phyloP scores from a whole-genome alignment of 2,329 filamentous ascomycete species.

The Phialophora verrucosa region DNA sequence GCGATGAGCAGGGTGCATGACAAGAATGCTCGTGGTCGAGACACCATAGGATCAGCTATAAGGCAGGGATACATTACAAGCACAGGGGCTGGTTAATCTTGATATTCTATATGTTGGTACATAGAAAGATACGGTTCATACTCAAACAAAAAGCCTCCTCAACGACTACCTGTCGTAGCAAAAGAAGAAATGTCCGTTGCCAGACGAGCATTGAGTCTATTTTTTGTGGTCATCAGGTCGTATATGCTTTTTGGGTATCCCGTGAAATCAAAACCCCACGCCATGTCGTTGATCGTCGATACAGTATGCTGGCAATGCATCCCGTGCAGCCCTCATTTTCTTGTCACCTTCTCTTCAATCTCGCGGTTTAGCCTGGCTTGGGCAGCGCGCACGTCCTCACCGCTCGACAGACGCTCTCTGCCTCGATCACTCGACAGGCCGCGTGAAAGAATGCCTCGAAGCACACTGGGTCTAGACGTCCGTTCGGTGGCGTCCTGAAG shows the following conservation, averaged over 20 bases:
- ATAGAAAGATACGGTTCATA: slow-evolving; percentile 21
- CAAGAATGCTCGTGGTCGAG: background rate
- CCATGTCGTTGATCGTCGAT: slow-evolving; percentile 26
- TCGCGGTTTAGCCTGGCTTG: slow-evolving; percentile 32
- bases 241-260: slow-evolving; percentile 38
- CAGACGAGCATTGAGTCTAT: slow-evolving; percentile 35
- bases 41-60: background rate
- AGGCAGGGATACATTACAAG: background rate
- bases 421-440: slow-evolving; percentile 37
- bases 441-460: slow-evolving; percentile 35
- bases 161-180: slow-evolving; percentile 18
- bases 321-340: slow-evolving; percentile 11
- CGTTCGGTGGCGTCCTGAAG: slow-evolving; percentile 33
- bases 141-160: slow-evolving; percentile 21
- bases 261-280: slow-evolving; percentile 33
- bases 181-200: slow-evolving; percentile 36
- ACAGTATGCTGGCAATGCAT: slow-evolving; percentile 28
- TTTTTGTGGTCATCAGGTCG: slow-evolving; percentile 35
- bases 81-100: background rate
- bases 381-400: slow-evolving; percentile 30
- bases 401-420: slow-evolving; percentile 32
- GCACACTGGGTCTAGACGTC: slow-evolving; percentile 31
- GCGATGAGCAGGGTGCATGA: background rate
- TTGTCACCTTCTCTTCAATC: slow-evolving; percentile 33
- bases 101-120: slow-evolving; percentile 22